Evolutionary conservation across 768 basidiomycete genomes (phyloP).

Genomic region (Boletus reticuloceps): DNA sequence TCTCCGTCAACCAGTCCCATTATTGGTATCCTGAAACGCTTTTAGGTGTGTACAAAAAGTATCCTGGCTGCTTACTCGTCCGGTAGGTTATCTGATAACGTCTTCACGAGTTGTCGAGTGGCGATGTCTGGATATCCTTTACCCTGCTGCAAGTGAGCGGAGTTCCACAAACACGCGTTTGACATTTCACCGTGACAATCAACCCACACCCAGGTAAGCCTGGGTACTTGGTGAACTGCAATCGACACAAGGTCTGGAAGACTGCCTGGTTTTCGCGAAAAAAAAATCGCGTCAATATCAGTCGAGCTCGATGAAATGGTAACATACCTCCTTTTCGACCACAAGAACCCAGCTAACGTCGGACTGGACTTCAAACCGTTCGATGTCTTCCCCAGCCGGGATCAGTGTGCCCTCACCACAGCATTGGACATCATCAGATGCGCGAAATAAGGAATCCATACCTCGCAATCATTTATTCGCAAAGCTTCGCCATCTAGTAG

Average conservation of each 20-base stretch:
- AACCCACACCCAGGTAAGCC: constrained; percentile 62
- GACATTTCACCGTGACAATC: constrained; percentile 65
- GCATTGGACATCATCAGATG: background rate
- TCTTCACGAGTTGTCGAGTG: constrained; percentile 80
- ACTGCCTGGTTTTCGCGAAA: constrained; percentile 60
- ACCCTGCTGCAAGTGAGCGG: constrained; percentile 51
- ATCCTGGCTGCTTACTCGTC: constrained; percentile 40
- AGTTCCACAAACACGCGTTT: background rate
- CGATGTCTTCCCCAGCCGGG: constrained; percentile 72
- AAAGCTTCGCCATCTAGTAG: constrained; percentile 55
- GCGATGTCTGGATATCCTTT: constrained; percentile 97
- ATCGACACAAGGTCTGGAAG: constrained; percentile 80
- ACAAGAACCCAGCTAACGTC: constrained; percentile 76
- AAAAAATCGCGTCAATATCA: constrained; percentile 18
- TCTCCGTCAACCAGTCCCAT: constrained; percentile 86
- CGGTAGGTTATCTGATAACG: constrained; percentile 65
- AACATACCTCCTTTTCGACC: constrained; percentile 87
- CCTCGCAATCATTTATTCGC: constrained; percentile 56
- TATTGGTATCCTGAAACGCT: constrained; percentile 61
- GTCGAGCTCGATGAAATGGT: background rate
- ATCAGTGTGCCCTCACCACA: constrained; percentile 67
- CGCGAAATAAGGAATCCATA: constrained; percentile 19
- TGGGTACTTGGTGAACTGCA: constrained; percentile 48
- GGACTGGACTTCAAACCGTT: constrained; percentile 52
- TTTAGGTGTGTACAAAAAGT: background rate